Evolutionary conservation across 441 rosid genomes (phyloP).

Genomic region (Erodium moschatum): DNA sequence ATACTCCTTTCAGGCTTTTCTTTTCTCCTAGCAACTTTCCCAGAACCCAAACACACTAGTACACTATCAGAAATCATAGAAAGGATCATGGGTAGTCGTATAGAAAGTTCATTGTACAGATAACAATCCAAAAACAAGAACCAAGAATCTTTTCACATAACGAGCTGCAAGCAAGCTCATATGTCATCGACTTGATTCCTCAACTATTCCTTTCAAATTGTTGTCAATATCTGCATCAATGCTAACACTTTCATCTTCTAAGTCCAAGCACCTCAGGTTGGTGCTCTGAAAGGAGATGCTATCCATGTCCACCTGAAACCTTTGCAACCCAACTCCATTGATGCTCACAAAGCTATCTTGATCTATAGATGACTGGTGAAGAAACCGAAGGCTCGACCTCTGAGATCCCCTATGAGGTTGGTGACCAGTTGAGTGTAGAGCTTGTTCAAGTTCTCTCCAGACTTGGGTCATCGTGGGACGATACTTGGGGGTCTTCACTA

Average conservation of each 20-base stretch:
- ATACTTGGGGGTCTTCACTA: conserved; percentile 33
- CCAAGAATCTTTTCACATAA: not conserved
- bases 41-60: too few relatives aligned
- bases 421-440: conserved; percentile 16
- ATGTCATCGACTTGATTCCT: conserved; percentile 12
- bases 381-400: too few relatives aligned
- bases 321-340: conserved; percentile 38
- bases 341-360: conserved; percentile 38
- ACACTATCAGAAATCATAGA: too few relatives aligned
- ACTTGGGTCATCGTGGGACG: conserved; percentile 50
- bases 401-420: not conserved
- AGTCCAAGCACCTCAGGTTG: conserved; percentile 30
- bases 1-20: too few relatives aligned
- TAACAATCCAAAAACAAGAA: too few relatives aligned
- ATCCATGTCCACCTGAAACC: conserved; percentile 44
- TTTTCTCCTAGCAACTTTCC: too few relatives aligned
- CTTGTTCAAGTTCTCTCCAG: conserved; percentile 42
- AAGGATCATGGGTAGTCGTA: not conserved
- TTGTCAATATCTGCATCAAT: conserved; percentile 26
- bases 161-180: not conserved
- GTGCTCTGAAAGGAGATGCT: conserved; percentile 29
- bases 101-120: not conserved
- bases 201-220: conserved; percentile 21
- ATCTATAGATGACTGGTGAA: conserved; percentile 4
- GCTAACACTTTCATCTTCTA: conserved; percentile 30